Evolutionary conservation across 106 monocot genomes (phyloP).

Genomic region (Narthecium ossifragum): DNA sequence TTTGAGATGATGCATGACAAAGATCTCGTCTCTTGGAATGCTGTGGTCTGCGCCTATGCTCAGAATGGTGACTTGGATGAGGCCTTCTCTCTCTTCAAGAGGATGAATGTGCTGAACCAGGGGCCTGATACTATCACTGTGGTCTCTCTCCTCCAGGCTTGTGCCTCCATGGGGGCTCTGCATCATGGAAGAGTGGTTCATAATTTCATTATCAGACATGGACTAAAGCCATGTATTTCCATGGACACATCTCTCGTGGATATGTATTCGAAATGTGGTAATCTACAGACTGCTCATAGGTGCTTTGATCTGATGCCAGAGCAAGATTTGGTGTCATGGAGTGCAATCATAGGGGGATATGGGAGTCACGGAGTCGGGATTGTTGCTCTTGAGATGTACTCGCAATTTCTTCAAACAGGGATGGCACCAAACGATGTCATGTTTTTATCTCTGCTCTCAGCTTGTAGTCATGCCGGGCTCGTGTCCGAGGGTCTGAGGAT

Average conservation of each 20-base stretch:
- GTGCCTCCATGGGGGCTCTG: constrained; percentile 41
- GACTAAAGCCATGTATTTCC: constrained; percentile 15
- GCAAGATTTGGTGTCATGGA: constrained; percentile 39
- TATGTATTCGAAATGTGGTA: constrained; percentile 52
- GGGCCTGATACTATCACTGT: constrained; percentile 52
- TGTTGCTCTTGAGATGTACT: constrained; percentile 20
- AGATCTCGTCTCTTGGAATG: constrained; percentile 75
- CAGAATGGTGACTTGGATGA: constrained; percentile 34
- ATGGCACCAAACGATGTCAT: constrained; percentile 38
- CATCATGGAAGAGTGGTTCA: constrained; percentile 45
- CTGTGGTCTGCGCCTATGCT: constrained; percentile 40
- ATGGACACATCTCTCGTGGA: constrained; percentile 46
- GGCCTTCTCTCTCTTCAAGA: constrained; percentile 28
- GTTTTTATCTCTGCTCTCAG: constrained; percentile 36
- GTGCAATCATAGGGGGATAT: constrained; percentile 33
- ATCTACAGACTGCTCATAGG: constrained; percentile 16
- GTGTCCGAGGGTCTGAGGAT: constrained; percentile 22
- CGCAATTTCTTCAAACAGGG: constrained; percentile 13
- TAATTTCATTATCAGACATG: constrained; percentile 25
- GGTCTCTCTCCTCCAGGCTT: constrained; percentile 46
- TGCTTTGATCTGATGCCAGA: constrained; percentile 28
- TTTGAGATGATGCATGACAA: constrained; percentile 35
- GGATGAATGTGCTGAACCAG: constrained; percentile 23
- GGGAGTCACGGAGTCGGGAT: constrained; percentile 40
- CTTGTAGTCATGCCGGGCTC: constrained; percentile 45